Conservation (phyloP, 371 early-diverging fungal species). For the Fennellomyces sp. region DNA sequence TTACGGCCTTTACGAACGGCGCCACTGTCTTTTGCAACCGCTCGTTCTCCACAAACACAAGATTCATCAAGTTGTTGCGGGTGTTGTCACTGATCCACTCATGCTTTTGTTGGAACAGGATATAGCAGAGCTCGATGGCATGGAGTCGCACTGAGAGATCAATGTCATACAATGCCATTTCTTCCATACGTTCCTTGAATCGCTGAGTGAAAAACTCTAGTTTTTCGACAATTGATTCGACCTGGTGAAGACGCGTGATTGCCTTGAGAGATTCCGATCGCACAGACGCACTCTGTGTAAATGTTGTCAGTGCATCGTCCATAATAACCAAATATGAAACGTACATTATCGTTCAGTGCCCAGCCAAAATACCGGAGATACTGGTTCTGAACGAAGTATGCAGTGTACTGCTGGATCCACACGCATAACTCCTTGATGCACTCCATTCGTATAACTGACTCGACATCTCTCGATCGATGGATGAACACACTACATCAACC, state of each 20-base stretch:
- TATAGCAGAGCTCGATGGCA: conserved; percentile 61
- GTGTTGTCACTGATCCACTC: conserved; percentile 45
- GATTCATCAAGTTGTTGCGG: conserved; percentile 27
- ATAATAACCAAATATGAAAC: too few relatives aligned
- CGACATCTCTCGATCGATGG: conserved; percentile 89
- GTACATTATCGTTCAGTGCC: conserved; percentile 82
- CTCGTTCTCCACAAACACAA: conserved; percentile 39
- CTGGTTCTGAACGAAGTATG: conserved; percentile 68
- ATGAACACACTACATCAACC: conserved; percentile 69
- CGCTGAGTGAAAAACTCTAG: conserved; percentile 75
- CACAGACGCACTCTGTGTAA: conserved; percentile 48
- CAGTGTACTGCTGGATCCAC: conserved; percentile 77
- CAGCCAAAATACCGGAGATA: conserved; percentile 88
- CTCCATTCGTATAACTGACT: conserved; percentile 82
- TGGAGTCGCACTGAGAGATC: conserved; percentile 68
- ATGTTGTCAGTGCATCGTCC: too few relatives aligned
- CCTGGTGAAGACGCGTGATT: conserved; percentile 54
- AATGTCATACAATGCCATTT: conserved; percentile 83
- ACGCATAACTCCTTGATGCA: conserved; percentile 77
- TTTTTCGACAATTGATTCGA: conserved; percentile 50
- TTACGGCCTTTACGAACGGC: conserved; percentile 49
- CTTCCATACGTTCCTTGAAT: conserved; percentile 75
- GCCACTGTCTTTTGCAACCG: conserved; percentile 54
- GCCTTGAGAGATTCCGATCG: conserved; percentile 67
- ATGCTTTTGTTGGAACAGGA: conserved; percentile 39